Percentiles rank a stretch among this genome's conserved stretches.
These are phyloP conservation scores for Gracilaria caudata DNA, from an alignment of 23 red algal species.

Conservation along the genomic window DNA sequence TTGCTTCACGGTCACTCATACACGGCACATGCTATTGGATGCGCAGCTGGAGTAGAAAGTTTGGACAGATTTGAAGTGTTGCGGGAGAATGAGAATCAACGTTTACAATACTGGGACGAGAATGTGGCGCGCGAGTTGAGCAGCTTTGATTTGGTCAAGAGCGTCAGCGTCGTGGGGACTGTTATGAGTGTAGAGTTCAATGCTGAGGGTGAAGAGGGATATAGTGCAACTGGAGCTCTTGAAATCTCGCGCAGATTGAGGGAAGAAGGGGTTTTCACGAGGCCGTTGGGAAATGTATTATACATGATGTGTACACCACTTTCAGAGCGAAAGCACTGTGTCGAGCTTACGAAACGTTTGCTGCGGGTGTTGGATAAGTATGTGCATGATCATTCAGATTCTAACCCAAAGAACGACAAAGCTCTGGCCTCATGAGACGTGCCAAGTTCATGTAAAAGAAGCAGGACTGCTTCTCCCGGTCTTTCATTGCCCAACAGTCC, in stretches of 20 bases:
- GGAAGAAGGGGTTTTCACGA: constrained; percentile 54
- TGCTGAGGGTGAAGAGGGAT: constrained; percentile 37
- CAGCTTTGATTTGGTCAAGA: constrained; percentile 41
- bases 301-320: constrained; percentile 83
- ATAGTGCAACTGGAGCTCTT: constrained; percentile 64
- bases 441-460: neutral
- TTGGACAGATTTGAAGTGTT: constrained; percentile 55
- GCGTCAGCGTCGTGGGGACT: constrained; percentile 72
- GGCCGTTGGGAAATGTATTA: constrained; percentile 85
- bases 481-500: too few relatives aligned
- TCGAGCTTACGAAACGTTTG: neutral
- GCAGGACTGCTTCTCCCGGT: neutral
- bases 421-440: neutral
- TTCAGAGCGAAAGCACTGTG: constrained; percentile 30
- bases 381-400: neutral
- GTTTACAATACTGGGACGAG: constrained; percentile 73
- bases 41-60: constrained; percentile 80
- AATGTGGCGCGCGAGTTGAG: constrained; percentile 64
- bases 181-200: constrained; percentile 86
- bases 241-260: constrained; percentile 37
- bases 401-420: constrained; percentile 1
- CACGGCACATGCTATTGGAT: constrained; percentile 92
- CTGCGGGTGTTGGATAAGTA: constrained; percentile 9
- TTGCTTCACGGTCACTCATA: constrained; percentile 99
- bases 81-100: constrained; percentile 2